Evolutionary conservation across 2,329 filamentous ascomycete genomes (phyloP), one percentile per base, ranked within the genome.

Genomic region (Ceratocystis smalleyi): DNA sequence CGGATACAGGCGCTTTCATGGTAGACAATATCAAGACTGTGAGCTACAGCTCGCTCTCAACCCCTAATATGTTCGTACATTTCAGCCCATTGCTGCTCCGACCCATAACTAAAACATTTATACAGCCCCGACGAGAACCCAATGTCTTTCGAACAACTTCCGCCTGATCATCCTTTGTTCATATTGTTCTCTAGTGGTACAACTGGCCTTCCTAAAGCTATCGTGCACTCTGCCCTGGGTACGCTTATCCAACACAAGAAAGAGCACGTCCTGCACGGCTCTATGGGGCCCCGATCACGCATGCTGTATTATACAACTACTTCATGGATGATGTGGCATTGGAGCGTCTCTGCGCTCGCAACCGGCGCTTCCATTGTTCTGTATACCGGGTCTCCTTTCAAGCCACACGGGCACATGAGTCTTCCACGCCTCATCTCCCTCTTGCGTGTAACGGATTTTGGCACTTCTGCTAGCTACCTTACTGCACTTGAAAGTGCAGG

Each of bases 321-420:
- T 10, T 95, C 90, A 0, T 96, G 91, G 94, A 97, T 99, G 91
- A 97, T 97, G 92, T 96, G 91, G 91, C 92, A 97, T 73, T 97
- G 92, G 91, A 85, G 91, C 49, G 82, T 96, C 22, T 92, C 89
- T 0, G 89, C 86, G 5, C 83, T 97, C 3, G 88, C 91, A 8
- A 85, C 84, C 35, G 92, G 92, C 63, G 83, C 88, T 10, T 92
- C 89, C 0, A 78, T 97, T 12, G 81, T 97, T 22, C 80, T 97
- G 3, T 99, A 96, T 74, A 89, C 95, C 63, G 94, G 94, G 59
- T 95, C 89, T 0, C 94, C 94, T 0, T 97, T 97, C 77, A 81
- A 81, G 60, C 88, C 88, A 0, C 79, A 87, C 65, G 88, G 88
- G 62, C 83, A 92, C 70, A 80, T 94, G 65, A 91, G 90, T 8